Base-by-base conservation (phyloP, 2,329 filamentous ascomycete species). In the Verticillium tricorpus region DNA sequence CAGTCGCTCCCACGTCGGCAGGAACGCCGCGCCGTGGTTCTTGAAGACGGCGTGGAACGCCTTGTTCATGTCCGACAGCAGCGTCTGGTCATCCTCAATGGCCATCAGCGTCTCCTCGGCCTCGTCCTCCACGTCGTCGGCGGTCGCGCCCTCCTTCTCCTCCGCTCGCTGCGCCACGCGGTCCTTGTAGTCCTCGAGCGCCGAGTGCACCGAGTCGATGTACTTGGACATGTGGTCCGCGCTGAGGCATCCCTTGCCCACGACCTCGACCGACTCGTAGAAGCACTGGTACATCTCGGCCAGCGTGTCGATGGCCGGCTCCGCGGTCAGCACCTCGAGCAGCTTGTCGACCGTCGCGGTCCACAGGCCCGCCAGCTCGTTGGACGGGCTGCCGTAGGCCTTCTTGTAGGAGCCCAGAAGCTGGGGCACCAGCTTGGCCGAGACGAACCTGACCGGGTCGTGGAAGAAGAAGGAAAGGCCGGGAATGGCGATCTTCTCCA, bases 241-340 rank as follows among this genome's bases (percentile, higher is more conserved):
- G 6, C 84, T 91, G 56, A 99, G 83, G 72, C 89, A 94, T 69
- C 91, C 88, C 76, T 91, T 92, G 63, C 94, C 94, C 67, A 96
- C 86, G 25, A 97, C 93, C 78, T 98, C 94, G 8, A 99, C 89
- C 31, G 92, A 97, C 76, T 99, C 95, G 75, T 99, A 99, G 81
- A 99, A 99, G 80, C 95, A 99, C 76, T 98, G 94, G 77, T 97
- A 99, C 92, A 99, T 97, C 78, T 98, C 95, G 1, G 95, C 94
- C 56, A 99, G 84, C 0, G 95, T 97, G 70, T 99, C 95, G 63
- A 99, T 93, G 1, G 93, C 93, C 22, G 95, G 94, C 78, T 99
- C 95, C 0, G 93, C 93, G 64, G 89, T 92, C 45, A 99, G 84
- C 1, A 97, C 93, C 75, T 98, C 95, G 12, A 99, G 86, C 39